phyloP scores from a whole-genome alignment of 495 filamentous ascomycete species.

The Letharia lupina region DNA sequence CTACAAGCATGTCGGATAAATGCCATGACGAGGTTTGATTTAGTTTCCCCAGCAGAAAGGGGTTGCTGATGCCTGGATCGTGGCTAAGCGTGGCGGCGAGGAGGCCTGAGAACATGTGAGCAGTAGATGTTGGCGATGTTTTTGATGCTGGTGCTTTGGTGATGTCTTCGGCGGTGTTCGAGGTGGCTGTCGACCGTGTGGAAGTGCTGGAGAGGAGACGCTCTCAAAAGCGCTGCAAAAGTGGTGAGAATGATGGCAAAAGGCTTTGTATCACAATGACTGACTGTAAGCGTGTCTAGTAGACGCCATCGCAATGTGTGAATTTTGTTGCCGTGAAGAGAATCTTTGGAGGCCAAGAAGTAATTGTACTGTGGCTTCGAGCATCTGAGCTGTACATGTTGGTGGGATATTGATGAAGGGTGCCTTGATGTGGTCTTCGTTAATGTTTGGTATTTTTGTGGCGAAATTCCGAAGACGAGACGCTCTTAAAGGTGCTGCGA shows the following conservation, averaged over 20 bases:
- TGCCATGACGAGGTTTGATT: not conserved
- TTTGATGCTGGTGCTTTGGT: not conserved
- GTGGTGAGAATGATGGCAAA: not conserved
- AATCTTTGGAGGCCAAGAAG: not conserved
- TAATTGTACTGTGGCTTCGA: not conserved
- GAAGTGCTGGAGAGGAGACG: not conserved
- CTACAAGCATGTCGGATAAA: not conserved
- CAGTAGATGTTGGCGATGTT: not conserved
- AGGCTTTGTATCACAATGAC: not conserved
- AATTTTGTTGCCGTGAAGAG: not conserved
- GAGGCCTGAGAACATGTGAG: not conserved
- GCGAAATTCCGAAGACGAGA: not conserved
- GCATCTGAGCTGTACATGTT: not conserved
- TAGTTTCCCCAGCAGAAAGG: not conserved
- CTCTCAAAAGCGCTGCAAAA: not conserved
- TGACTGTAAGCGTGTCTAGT: not conserved
- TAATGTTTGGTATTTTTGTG: not conserved
- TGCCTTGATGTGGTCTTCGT: not conserved
- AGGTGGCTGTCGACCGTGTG: not conserved
- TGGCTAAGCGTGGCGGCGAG: not conserved
- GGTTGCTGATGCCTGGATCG: not conserved
- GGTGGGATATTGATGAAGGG: not conserved
- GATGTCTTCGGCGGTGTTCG: not conserved
- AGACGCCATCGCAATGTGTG: not conserved
- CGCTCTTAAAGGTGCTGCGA: not conserved